Evolutionary conservation across 768 basidiomycete genomes (phyloP), one percentile per base, ranked within the genome.

Genomic region (Hericium rajendrae): DNA sequence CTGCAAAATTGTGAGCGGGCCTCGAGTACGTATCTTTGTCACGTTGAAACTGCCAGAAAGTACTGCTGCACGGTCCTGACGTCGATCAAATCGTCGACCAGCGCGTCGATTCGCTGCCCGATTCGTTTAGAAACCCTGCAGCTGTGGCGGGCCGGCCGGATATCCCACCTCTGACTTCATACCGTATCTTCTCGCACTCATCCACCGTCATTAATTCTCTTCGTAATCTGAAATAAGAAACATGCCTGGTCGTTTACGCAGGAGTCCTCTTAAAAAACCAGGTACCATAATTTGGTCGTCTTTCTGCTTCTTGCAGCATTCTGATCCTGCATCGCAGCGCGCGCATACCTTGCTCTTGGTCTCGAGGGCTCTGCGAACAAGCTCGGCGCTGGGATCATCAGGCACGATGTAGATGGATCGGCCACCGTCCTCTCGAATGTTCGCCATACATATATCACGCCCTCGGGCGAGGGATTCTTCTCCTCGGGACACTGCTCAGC

Each of bases 361-460:
- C 83, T 99, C 38, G 97, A 99, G 72, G 97, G 97, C 13, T 94
- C 92, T 16, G 97, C 97, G 48, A 99, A 99, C 74, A 99, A 99
- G 71, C 79, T 99, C 37, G 97, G 97, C 11, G 91, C 88, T 18
- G 97, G 97, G 10, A 76, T 98, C 51, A 91, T 98, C 71, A 82
- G 82, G 64, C 97, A 99, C 67, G 76, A 77, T 16, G 76, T 81
- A 22, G 79, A 91, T 68, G 85, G 86, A 22, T 80, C 83, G 37
- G 81, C 86, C 1, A 74, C 76, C 22, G 91, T 97, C 13, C 78
- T 97, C 6, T 89, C 93, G 22, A 99, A 99, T 65, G 77, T 97
- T 60, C 82, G 97, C 61, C 97, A 97, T 66, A 99, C 97, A n/a
- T 97, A 98, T 69, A 90, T 98, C 63, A 98, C 97, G 2, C 97